These are phyloP conservation scores for Candida ortonii DNA, from an alignment of 805 yeast genomes.

Conservation along the genomic window DNA sequence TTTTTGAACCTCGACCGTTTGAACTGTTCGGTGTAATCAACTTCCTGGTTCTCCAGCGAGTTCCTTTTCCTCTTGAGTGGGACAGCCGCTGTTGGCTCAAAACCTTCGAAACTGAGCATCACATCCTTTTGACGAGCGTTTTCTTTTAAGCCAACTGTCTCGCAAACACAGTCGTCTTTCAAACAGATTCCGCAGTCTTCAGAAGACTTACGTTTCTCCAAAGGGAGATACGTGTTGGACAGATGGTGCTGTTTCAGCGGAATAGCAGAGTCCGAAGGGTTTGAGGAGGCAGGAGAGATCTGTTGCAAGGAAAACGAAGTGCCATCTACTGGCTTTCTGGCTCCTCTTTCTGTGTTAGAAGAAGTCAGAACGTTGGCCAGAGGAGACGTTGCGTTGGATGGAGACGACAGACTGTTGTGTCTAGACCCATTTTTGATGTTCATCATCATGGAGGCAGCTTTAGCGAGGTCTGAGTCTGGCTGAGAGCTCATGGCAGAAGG, in stretches of 20 bases:
- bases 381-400: conserved; percentile 19
- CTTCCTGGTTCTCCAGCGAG: conserved; percentile 33
- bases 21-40: conserved; percentile 55
- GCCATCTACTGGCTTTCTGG: conserved; percentile 7
- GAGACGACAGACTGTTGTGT: conserved; percentile 22
- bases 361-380: conserved; percentile 7
- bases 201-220: no score
- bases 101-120: conserved; percentile 20
- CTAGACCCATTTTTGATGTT: conserved; percentile 28
- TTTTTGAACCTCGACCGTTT: conserved; percentile 28
- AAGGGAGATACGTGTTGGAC: not conserved
- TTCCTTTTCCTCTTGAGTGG: conserved; percentile 44
- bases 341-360: conserved; percentile 2
- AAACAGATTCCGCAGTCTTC: conserved; percentile 62
- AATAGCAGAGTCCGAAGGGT: conserved; percentile 40
- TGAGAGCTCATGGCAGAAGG: conserved; percentile 6
- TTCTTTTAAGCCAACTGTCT: conserved; percentile 43
- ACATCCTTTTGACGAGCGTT: conserved; percentile 8
- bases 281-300: conserved; percentile 52
- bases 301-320: conserved; percentile 17
- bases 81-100: conserved; percentile 67
- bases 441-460: conserved; percentile 31
- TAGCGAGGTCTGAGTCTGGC: conserved; percentile 23
- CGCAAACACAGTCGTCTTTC: conserved; percentile 70
- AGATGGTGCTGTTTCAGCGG: conserved; percentile 14